phyloP scores from a whole-genome alignment of 108 stramenopile genomes.

The Mediolabrus comicus region DNA sequence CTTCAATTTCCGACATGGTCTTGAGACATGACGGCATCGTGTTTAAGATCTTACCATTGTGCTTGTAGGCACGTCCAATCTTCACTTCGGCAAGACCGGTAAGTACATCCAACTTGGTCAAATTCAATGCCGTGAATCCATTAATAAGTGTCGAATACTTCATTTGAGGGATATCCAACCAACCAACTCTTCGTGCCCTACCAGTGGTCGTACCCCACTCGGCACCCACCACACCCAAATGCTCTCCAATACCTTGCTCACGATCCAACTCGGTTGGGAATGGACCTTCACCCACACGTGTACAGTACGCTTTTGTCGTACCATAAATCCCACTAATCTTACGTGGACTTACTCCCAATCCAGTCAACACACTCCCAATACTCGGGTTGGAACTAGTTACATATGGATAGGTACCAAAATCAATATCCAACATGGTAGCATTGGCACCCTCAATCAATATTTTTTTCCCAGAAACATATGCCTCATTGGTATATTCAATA shows the following conservation, averaged over 20 bases:
- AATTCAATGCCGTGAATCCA: conserved; percentile 94
- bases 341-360: conserved; percentile 93
- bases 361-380: conserved; percentile 95
- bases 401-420: conserved; percentile 99
- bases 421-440: conserved; percentile 99
- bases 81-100: conserved; percentile 87
- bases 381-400: conserved; percentile 97
- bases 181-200: conserved; percentile 93
- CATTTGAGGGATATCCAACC: conserved; percentile 98
- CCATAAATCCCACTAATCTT: conserved; percentile 94
- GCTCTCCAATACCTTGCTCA: conserved; percentile 68
- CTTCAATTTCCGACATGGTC: conserved; percentile 83
- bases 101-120: conserved; percentile 98
- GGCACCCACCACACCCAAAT: conserved; percentile 86
- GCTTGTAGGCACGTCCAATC: conserved; percentile 84
- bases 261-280: conserved; percentile 95
- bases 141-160: conserved; percentile 93
- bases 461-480: conserved; percentile 84
- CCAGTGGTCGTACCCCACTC: conserved; percentile 99
- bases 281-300: conserved; percentile 99
- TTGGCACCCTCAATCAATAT: conserved; percentile 99
- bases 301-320: conserved; percentile 98
- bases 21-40: conserved; percentile 93
- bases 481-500: conserved; percentile 84
- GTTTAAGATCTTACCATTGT: conserved; percentile 83